phyloP scores from a whole-genome alignment of 306 rosid genomes.

The Lupinus albus region DNA sequence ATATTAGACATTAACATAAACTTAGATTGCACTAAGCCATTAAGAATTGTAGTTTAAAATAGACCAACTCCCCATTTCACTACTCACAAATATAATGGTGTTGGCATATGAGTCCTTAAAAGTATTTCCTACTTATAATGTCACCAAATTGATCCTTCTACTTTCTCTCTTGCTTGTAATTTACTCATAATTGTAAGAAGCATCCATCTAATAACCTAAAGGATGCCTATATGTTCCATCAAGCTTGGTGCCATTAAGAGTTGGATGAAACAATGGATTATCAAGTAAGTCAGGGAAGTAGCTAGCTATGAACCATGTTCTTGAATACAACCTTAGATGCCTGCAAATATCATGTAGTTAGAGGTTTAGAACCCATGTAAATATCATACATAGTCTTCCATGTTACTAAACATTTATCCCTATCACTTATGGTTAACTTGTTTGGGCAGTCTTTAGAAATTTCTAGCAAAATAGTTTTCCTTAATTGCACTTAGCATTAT shows the following conservation, averaged over 20 bases:
- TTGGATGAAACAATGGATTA: conserved; percentile 77
- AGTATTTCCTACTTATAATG: too few species aligned
- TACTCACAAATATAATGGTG: too few species aligned
- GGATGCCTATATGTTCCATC: conserved; percentile 88
- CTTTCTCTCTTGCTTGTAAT: not conserved
- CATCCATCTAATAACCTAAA: conserved; percentile 98
- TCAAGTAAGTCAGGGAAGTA: conserved; percentile 87
- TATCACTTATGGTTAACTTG: too few species aligned
- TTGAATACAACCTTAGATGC: conserved; percentile 79
- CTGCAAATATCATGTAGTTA: conserved; percentile 51
- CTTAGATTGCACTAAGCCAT: conserved; percentile 20
- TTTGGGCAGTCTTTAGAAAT: too few species aligned
- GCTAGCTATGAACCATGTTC: conserved; percentile 84
- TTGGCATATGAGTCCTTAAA: too few species aligned
- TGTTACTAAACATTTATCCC: too few species aligned
- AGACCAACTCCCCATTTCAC: too few species aligned
- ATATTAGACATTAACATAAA: conserved; percentile 11
- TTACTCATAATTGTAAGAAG: conserved; percentile 84
- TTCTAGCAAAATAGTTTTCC: too few species aligned
- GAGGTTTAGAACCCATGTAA: not conserved
- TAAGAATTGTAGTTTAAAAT: conserved; percentile 1
- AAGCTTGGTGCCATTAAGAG: conserved; percentile 69
- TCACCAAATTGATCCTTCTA: too few species aligned
- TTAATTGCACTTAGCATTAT: too few species aligned
- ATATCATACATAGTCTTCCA: too few species aligned